phyloP scores from a whole-genome alignment of 768 basidiomycete species.

The Collybia nuda region DNA sequence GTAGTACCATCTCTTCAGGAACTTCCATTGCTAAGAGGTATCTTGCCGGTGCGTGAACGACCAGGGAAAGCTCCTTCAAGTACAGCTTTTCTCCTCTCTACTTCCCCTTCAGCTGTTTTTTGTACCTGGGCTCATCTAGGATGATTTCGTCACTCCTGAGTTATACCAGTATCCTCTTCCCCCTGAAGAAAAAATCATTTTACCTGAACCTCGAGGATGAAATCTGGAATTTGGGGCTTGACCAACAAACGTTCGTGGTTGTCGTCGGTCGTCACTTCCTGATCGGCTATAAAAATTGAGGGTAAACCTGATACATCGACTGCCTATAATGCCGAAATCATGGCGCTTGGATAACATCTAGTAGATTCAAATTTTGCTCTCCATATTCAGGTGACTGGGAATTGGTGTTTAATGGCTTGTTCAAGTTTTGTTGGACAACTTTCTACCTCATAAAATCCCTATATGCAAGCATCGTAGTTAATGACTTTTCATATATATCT shows the following conservation, averaged over 20 bases:
- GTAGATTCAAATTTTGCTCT: neutral
- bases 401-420: too few relatives aligned
- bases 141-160: conserved; percentile 14
- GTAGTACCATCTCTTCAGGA: neutral
- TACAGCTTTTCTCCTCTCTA: neutral
- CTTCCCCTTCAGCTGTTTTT: conserved; percentile 14
- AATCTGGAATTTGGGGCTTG: conserved; percentile 17
- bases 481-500: too few relatives aligned
- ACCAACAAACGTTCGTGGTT: conserved; percentile 17
- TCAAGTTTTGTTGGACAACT: too few relatives aligned
- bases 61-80: neutral
- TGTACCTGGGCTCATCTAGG: conserved; percentile 17
- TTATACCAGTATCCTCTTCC: conserved; percentile 19
- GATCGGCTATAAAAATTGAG: conserved; percentile 10
- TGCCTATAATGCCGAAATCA: conserved; percentile 5
- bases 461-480: too few relatives aligned
- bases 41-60: neutral
- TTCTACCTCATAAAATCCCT: too few relatives aligned
- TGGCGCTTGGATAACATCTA: neutral
- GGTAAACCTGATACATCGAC: neutral
- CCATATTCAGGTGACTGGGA: too few relatives aligned
- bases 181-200: conserved; percentile 16
- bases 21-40: neutral
- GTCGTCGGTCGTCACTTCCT: conserved; percentile 15
- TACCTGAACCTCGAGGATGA: conserved; percentile 17